Evolutionary conservation across 2,329 filamentous ascomycete genomes (phyloP).

Genomic region (Sporothrix mexicana): DNA sequence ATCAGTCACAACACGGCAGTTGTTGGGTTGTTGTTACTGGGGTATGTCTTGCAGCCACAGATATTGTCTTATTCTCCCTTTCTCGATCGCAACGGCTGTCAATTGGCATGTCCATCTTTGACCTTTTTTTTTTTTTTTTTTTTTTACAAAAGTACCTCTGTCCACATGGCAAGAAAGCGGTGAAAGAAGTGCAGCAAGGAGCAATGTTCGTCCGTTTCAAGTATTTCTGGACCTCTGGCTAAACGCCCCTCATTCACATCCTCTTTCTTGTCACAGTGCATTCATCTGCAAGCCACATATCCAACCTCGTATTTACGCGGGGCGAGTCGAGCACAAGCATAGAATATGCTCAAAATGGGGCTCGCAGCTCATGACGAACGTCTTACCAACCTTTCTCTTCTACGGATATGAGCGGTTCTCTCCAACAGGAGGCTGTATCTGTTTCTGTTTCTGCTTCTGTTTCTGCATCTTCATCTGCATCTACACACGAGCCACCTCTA

Average conservation of each 20-base stretch:
- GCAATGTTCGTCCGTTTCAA: not conserved
- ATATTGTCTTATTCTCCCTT: not conserved
- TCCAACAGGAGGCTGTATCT: not conserved
- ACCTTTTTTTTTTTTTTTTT: not conserved
- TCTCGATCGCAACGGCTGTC: not conserved
- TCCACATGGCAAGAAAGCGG: too few species aligned
- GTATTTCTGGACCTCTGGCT: not conserved
- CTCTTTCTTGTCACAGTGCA: slow-evolving; percentile 9
- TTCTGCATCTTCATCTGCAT: not conserved
- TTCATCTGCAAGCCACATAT: not conserved
- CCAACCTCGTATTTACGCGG: slow-evolving; percentile 1
- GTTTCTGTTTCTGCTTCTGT: not conserved
- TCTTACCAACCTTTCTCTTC: not conserved
- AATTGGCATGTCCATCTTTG: not conserved
- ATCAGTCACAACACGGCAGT: not conserved
- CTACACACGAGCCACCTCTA: not conserved
- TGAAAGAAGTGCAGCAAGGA: not conserved
- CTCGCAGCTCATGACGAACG: not conserved
- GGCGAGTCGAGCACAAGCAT: too few species aligned
- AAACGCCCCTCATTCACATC: not conserved
- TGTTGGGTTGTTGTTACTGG: not conserved
- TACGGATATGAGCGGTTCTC: not conserved
- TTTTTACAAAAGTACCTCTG: not conserved
- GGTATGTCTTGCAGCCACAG: not conserved
- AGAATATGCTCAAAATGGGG: not conserved